phyloP scores from a whole-genome alignment of 305 asterid species.

The Plantago coronopus region DNA sequence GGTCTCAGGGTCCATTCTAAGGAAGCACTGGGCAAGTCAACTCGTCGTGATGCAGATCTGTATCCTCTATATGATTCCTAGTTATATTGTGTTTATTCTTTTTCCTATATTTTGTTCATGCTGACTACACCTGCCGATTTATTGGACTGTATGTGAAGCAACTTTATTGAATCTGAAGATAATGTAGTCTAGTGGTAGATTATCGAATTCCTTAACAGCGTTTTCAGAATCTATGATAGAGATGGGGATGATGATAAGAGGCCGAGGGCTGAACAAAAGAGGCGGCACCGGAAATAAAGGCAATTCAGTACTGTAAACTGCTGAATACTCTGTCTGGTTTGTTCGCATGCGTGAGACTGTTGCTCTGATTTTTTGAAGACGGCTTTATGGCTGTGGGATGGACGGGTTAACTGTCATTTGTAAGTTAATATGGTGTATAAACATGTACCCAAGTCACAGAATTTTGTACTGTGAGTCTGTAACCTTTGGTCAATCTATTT shows the following conservation, averaged over 20 bases:
- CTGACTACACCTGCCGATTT: no score
- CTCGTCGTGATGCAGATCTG: constrained; percentile 84
- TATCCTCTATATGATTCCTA: constrained; percentile 51
- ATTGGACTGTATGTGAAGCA: background rate
- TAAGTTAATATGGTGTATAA: no score
- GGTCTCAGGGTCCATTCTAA: constrained; percentile 68
- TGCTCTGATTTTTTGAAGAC: no score
- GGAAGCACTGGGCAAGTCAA: constrained; percentile 64
- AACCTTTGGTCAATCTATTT: no score
- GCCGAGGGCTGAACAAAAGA: constrained; percentile 86
- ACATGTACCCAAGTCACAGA: no score
- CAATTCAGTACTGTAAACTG: no score
- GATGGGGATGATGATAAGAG: constrained; percentile 99
- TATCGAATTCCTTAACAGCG: constrained; percentile 43
- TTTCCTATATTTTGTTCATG: background rate
- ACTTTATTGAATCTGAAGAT: no score
- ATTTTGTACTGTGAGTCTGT: no score
- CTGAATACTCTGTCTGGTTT: no score
- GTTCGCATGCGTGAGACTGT: no score
- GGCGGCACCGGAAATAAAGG: constrained; percentile 79
- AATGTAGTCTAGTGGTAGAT: background rate
- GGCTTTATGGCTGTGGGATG: no score
- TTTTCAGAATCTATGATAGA: constrained; percentile 65
- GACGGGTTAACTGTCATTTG: no score
- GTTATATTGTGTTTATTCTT: background rate